Percentiles rank a stretch among this genome's conserved stretches.
phyloP scores from a whole-genome alignment of 208 protist genomes.

The Acanthamoeba healyi region DNA sequence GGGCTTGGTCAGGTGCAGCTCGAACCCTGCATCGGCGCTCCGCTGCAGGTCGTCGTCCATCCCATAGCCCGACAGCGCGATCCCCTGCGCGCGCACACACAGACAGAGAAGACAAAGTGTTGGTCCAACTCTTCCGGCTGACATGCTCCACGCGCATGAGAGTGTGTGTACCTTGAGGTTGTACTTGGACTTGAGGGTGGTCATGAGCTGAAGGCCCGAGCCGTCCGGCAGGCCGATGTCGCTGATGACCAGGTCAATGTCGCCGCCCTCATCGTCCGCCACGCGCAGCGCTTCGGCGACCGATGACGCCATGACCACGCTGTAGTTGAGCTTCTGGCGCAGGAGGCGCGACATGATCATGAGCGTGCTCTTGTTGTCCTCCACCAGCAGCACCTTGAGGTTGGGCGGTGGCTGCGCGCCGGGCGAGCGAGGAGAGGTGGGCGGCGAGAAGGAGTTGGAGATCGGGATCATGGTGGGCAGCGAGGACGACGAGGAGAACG shows the following conservation, averaged over 20 bases:
- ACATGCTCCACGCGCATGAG: neutral
- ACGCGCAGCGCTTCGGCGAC: conserved; percentile 32
- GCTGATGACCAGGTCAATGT: conserved; percentile 64
- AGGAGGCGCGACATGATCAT: conserved; percentile 63
- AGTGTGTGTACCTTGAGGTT: neutral
- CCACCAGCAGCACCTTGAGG: conserved; percentile 61
- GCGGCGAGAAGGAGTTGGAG: neutral
- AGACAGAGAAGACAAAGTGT: neutral
- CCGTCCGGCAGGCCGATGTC: conserved; percentile 73
- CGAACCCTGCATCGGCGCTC: conserved; percentile 32
- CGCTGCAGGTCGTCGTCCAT: conserved; percentile 74
- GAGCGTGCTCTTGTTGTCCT: conserved; percentile 74
- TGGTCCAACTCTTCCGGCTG: too few species aligned
- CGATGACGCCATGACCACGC: conserved; percentile 31
- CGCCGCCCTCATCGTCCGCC: conserved; percentile 1
- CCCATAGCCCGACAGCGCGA: conserved; percentile 67
- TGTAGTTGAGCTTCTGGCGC: conserved; percentile 6
- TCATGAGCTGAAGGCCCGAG: conserved; percentile 51
- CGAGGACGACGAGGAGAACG: neutral
- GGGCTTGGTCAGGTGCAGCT: conserved; percentile 71
- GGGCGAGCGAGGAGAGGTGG: neutral
- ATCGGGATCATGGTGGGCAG: neutral
- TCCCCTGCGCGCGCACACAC: neutral
- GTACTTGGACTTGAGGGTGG: conserved; percentile 6
- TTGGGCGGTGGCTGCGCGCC: neutral